Evolutionary conservation across 345 rosid species (phyloP).

Genomic region (Eucalyptus polyanthemos): DNA sequence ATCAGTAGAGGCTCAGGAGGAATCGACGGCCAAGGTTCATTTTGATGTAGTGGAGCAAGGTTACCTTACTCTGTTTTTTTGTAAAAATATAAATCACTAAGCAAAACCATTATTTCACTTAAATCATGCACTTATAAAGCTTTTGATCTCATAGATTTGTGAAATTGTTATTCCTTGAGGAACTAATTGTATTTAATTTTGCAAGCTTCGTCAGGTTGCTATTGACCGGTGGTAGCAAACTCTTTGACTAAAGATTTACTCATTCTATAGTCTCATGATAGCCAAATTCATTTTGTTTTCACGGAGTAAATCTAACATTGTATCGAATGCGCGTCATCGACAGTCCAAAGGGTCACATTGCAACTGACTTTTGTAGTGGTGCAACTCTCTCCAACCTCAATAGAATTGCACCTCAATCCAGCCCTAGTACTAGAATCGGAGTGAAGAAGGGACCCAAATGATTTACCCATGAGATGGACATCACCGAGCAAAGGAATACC

Average conservation of each 20-base stretch:
- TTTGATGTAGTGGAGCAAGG: not conserved
- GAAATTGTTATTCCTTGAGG: not conserved
- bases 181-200: not conserved
- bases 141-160: not conserved
- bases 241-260: no score
- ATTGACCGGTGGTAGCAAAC: not conserved
- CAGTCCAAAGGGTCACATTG: not conserved
- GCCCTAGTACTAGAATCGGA: not conserved
- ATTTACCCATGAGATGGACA: no score
- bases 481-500: not conserved
- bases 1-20: not conserved
- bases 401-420: not conserved
- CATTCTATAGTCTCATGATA: not conserved
- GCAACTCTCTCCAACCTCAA: not conserved
- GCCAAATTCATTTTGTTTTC: not conserved
- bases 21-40: not conserved
- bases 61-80: not conserved
- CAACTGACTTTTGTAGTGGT: not conserved
- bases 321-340: rapidly evolving
- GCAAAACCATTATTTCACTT: not conserved
- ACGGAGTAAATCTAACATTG: not conserved
- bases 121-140: not conserved
- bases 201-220: not conserved
- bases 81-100: not conserved
- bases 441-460: not conserved